These are phyloP conservation scores for Aspergillus terreus DNA, from an alignment of 2,329 filamentous ascomycete genomes.

Conservation along the genomic window DNA sequence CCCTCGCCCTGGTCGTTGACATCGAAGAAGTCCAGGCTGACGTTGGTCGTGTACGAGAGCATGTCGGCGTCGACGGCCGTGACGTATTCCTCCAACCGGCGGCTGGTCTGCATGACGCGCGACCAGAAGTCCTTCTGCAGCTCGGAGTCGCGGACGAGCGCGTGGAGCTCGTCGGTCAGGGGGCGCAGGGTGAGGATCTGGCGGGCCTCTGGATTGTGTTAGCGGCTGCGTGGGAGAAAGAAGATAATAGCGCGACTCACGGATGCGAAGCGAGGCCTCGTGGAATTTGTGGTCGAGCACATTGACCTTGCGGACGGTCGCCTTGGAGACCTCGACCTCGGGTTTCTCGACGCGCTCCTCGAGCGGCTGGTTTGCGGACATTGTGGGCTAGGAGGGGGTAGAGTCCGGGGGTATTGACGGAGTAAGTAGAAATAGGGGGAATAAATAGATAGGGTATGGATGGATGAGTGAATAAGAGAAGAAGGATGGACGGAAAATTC, in stretches of 20 bases:
- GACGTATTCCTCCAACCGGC: constrained; percentile 84
- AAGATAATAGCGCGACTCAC: background rate
- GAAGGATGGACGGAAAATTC: background rate
- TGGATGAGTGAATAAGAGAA: background rate
- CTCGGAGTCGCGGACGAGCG: constrained; percentile 64
- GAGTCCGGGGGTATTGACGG: too few relatives aligned
- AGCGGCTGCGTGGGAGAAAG: background rate
- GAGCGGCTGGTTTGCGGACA: constrained; percentile 4
- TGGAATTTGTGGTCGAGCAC: background rate
- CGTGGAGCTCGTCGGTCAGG: constrained; percentile 72
- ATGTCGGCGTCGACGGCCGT: constrained; percentile 69
- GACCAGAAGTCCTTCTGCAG: constrained; percentile 74
- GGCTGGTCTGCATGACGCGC: constrained; percentile 70
- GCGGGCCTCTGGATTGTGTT: constrained; percentile 54
- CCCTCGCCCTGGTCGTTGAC: constrained; percentile 57
- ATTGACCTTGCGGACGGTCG: background rate
- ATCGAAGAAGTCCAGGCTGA: constrained; percentile 79
- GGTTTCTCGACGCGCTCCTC: constrained; percentile 28
- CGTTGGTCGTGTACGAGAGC: constrained; percentile 62
- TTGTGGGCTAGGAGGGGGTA: too few relatives aligned
- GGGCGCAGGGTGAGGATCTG: constrained; percentile 63
- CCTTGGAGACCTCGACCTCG: background rate
- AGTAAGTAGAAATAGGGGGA: constrained; percentile 1
- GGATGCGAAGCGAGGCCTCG: background rate
- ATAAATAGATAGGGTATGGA: background rate